Evolutionary conservation across 2,329 filamentous ascomycete species (phyloP).

Genomic region (Epichloe festucae): DNA sequence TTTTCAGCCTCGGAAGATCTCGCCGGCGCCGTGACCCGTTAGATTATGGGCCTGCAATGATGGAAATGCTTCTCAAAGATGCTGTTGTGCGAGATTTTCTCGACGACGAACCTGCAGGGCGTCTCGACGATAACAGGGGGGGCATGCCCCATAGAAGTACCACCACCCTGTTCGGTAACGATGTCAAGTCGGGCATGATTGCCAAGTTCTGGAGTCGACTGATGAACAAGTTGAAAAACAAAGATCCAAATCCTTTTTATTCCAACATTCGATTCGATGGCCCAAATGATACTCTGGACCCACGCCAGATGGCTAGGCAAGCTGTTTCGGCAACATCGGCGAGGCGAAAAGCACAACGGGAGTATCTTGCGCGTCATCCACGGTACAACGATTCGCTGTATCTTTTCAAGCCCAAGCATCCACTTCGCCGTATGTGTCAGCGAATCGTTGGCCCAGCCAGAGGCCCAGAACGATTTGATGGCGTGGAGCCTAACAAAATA

Average conservation of each 20-base stretch:
- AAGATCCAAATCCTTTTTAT: slow-evolving; percentile 92
- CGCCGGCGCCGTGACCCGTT: slow-evolving; percentile 62
- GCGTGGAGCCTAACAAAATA: slow-evolving; percentile 74
- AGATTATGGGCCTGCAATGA: slow-evolving; percentile 80
- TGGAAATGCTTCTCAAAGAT: slow-evolving; percentile 95
- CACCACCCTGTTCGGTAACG: slow-evolving; percentile 23
- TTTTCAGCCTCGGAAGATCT: slow-evolving; percentile 50
- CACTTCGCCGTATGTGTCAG: slow-evolving; percentile 72
- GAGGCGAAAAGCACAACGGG: slow-evolving; percentile 76
- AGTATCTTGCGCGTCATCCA: slow-evolving; percentile 77
- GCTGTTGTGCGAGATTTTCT: slow-evolving; percentile 91
- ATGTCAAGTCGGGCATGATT: slow-evolving; percentile 44
- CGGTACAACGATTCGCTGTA: slow-evolving; percentile 88
- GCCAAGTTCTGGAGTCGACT: slow-evolving; percentile 50
- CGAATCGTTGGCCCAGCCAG: slow-evolving; percentile 82
- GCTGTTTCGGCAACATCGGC: slow-evolving; percentile 73
- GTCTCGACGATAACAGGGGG: slow-evolving; percentile 18
- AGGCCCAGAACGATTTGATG: slow-evolving; percentile 76
- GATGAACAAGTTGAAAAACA: slow-evolving; percentile 40
- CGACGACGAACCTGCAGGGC: slow-evolving; percentile 49
- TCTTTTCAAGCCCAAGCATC: slow-evolving; percentile 68
- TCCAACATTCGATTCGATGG: slow-evolving; percentile 57
- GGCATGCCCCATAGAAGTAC: slow-evolving; percentile 18
- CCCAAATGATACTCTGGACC: slow-evolving; percentile 67
- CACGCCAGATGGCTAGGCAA: slow-evolving; percentile 78